Conservation (phyloP, 768 basidiomycete species). For the Asterophora parasitica region DNA sequence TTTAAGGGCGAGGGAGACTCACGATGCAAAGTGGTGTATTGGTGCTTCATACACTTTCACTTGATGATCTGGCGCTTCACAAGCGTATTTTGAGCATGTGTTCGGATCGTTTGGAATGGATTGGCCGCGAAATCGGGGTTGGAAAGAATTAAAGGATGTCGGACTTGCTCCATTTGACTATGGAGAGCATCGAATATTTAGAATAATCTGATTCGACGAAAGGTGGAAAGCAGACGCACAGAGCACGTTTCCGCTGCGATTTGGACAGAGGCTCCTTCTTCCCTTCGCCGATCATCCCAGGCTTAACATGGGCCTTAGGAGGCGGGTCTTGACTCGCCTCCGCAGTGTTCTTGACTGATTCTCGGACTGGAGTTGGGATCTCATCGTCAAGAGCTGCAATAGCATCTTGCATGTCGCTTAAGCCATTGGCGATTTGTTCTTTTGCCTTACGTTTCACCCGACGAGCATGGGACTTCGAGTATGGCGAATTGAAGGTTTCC, state of each 20-base stretch:
- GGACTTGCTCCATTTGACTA: slow-evolving; percentile 62
- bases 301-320: slow-evolving; percentile 25
- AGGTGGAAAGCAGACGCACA: slow-evolving; percentile 44
- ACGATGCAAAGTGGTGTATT: background rate
- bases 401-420: slow-evolving; percentile 48
- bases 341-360: slow-evolving; percentile 14
- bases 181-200: background rate
- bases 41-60: background rate
- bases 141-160: slow-evolving; percentile 65
- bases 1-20: background rate
- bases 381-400: slow-evolving; percentile 48
- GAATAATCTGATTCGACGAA: background rate
- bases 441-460: slow-evolving; percentile 67
- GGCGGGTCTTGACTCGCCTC: slow-evolving; percentile 14
- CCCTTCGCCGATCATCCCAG: slow-evolving; percentile 65
- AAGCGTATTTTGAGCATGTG: slow-evolving; percentile 75
- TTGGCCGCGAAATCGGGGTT: slow-evolving; percentile 61
- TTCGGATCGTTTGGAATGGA: slow-evolving; percentile 76
- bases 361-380: slow-evolving; percentile 14
- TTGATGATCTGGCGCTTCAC: slow-evolving; percentile 38
- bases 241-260: slow-evolving; percentile 57
- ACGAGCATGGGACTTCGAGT: slow-evolving; percentile 70
- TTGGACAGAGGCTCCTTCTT: slow-evolving; percentile 53
- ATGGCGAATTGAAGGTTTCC: slow-evolving; percentile 43
- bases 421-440: slow-evolving; percentile 50